Evolutionary conservation across 2,329 filamentous ascomycete species (phyloP).

Genomic region (Dactylellina drechsleri): DNA sequence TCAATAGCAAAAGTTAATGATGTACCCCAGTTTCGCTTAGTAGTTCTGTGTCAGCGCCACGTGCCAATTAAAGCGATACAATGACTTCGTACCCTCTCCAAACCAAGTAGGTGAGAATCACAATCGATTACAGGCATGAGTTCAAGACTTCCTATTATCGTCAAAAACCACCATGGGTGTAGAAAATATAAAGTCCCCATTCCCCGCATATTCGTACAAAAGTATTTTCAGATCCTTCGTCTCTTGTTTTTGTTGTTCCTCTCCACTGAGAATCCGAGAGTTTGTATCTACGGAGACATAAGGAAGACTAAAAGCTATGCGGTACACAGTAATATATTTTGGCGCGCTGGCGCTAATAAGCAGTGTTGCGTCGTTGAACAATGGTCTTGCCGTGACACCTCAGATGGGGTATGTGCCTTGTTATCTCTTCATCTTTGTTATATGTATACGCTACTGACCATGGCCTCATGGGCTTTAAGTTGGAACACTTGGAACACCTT

Average conservation of each 20-base stretch:
- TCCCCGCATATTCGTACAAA: neutral
- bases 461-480: neutral
- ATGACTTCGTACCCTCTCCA: no score
- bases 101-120: neutral
- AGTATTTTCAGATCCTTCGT: neutral
- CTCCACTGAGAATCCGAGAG: no score
- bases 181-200: neutral
- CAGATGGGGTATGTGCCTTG: conserved; percentile 42
- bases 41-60: no score
- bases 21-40: no score
- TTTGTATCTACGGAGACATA: no score
- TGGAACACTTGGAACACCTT: conserved; percentile 68
- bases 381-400: conserved; percentile 35
- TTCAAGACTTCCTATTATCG: neutral
- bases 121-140: neutral
- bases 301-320: neutral
- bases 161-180: neutral
- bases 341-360: conserved; percentile 14
- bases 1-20: no score
- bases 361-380: conserved; percentile 20
- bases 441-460: neutral
- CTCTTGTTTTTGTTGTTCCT: neutral
- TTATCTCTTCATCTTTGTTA: conserved; percentile 39
- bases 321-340: neutral
- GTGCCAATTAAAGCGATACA: no score